Evolutionary conservation across 139 green algal species (phyloP), one percentile per base, ranked within the genome.

Genomic region (Chlorella sp.): DNA sequence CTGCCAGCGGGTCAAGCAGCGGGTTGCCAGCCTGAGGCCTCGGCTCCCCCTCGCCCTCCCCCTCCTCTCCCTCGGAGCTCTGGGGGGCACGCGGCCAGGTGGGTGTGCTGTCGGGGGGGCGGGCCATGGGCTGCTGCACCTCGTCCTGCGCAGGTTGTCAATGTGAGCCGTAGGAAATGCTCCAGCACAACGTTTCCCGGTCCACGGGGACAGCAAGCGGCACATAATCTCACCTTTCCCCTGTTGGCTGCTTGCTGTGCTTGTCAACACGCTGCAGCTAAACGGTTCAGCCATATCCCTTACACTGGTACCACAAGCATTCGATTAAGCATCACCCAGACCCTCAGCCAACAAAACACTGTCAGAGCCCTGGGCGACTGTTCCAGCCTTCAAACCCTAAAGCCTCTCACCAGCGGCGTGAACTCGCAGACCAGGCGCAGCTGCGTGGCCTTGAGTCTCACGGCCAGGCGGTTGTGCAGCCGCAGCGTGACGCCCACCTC

Each of bases 391-490:
- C n/a, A n/a, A n/a, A n/a, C n/a, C n/a, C n/a, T n/a, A n/a, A n/a
- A n/a, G 59, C 3, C 36, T 49, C 49, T 49, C 32, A 67, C 72
- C 23, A 65, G 36, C 2, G 74, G 62, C 34, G 73, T 72, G 59
- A 89, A 89, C 33, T 88, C 82, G 74, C 86, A 93, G 3, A 87
- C 34, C 31, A 95, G 82, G 29, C 80, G 75, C 60, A 96, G 75
- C 35, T 78, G 62, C 1, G 80, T 73, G 1, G 79, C 55, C 49
- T 71, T 51, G 5, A 97, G 75, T 31, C 87, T 85, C 35, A 92
- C 64, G 1, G 70, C 64, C 64, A 97, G 85, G 0, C 91, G 92
- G 75, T 97, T 97, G 49, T 36, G 72, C 42, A 97, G 80, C 34
- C 88, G 74, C 32, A 97, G 74, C 31, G 86, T 76, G 20, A 97